Conservation (phyloP, 331 rosid genomes). For the Malus hybrid region DNA sequence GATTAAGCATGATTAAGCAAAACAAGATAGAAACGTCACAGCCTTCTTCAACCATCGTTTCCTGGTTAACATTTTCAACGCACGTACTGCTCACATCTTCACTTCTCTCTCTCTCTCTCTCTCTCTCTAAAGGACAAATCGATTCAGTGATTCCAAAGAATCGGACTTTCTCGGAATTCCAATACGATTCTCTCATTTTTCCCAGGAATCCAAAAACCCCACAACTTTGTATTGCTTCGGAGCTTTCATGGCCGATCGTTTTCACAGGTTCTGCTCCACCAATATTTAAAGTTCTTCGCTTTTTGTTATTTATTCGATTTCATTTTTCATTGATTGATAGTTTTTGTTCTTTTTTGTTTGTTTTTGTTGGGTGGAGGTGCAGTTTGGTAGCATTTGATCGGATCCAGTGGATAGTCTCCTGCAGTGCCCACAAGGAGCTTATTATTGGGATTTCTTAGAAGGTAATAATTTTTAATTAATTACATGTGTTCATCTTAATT, state of each 20-base stretch:
- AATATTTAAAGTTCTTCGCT: not conserved
- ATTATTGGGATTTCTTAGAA: slow-evolving; percentile 15
- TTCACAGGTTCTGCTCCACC: slow-evolving; percentile 41
- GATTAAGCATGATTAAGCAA: not conserved
- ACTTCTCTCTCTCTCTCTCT: slow-evolving; percentile 4
- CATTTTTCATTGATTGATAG: not conserved
- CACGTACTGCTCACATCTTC: not conserved
- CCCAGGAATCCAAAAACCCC: slow-evolving; percentile 10
- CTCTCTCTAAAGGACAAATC: not conserved
- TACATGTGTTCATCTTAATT: not conserved
- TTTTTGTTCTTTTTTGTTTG: not conserved
- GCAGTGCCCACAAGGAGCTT: slow-evolving; percentile 14
- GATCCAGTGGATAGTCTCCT: slow-evolving; percentile 35
- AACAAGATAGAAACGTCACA: not conserved
- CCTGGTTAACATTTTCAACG: not conserved
- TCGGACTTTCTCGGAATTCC: slow-evolving; percentile 10
- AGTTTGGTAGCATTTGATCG: slow-evolving; percentile 26
- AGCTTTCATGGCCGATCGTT: slow-evolving; percentile 53
- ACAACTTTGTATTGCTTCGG: slow-evolving; percentile 10
- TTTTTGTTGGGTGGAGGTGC: slow-evolving; percentile 5
- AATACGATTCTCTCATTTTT: slow-evolving; percentile 10
- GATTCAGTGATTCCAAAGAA: not conserved
- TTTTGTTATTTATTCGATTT: not conserved
- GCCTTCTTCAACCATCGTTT: not conserved
- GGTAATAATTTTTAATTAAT: slow-evolving; percentile 14